Base-by-base conservation (phyloP, 768 basidiomycete genomes). In the Phylloporus rhodoxanthus region DNA sequence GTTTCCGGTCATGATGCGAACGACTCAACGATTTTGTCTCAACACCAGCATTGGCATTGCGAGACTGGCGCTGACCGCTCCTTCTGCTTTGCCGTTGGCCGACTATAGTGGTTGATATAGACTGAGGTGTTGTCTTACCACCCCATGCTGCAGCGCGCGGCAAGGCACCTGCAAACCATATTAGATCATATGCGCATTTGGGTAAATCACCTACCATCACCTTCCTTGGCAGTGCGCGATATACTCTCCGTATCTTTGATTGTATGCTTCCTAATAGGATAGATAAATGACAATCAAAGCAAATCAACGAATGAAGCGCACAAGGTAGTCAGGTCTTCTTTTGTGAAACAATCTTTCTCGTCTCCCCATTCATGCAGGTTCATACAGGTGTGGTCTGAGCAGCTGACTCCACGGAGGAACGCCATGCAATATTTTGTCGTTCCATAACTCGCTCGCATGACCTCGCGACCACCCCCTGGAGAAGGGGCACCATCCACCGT, bases 341-440 rank as follows among this genome's bases (percentile, higher is more conserved):
- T 94, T 1, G 94, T 93, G 64, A 96, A 94, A 61, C 91, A 94
- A 67, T 99, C 96, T 48, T 91, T 88, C 69, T 98, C 95, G 53
- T 97, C 96, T 29, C 94, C 96, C 91, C 92, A 96, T 66, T 98
- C 96, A 64, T 99, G 96, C 38, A 94, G 72, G 65, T 90, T 88
- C 84, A 94, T 86, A 69, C 96, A 99, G 56, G 80, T 84, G 59
- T 88, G 85, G 60, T 91, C 91, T 50, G 83, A 78, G 68, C 96
- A 99, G 52, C 77, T 76, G 30, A 80, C 77, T 17, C 90, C 84
- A 36, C 94, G 87, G 53, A 99, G 78, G 66, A 96, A 98, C 4
- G 84, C 76, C 82, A 97, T 93, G 70, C 96, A 99, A 62, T 99
- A 99, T 68, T 96, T 91, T 28, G 95, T 95, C 14, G 94, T 98